Base-by-base conservation (phyloP, 768 basidiomycete species). In the Panaeolus cyanescens region DNA sequence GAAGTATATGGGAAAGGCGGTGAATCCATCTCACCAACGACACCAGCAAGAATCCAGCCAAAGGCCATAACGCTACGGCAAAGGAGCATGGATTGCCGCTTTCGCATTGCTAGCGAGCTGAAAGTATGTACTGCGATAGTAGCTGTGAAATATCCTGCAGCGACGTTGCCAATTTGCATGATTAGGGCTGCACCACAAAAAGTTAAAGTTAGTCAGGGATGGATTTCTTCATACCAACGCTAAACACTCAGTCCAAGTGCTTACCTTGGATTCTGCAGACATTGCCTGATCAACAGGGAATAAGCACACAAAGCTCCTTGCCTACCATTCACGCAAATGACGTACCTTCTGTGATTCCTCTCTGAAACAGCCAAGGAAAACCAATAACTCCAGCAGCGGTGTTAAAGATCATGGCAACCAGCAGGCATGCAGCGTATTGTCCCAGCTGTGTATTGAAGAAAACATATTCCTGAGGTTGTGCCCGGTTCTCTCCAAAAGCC, bases 361-460 rank as follows among this genome's bases (percentile, higher is more conserved):
- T 76, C 34, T 72, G 60, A 12, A 72, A 57, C 32, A 83, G 55
- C 85, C 88, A 90, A 31, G 72, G 67, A 54, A 87, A 64, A 32
- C 81, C 80, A 54, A 91, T 77, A 8, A 88, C 70, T 36, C 86
- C 87, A 56, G 86, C 78, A 15, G 78, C 56, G 32, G 81, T 79
- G 59, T 75, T 83, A 68, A 87, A 74, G 57, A 84, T 73, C 70
- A 90, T 86, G 62, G 82, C 81, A 28, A 86, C 64, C 62, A 91
- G 76, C 59, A 92, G 77, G 67, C 85, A 89, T 36, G 77, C 79
- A n/a, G 83, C 81, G 69, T 90, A 91, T 55, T 83, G 81, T 1
- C 91, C 91, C 13, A 91, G 80, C 63, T 89, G 89, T 6, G 89
- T 89, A 59, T 82, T 80, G 72, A 92, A 90, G 72, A 91, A 90